Percentiles rank a stretch among this genome's conserved stretches.
Conservation (phyloP, 176 grass and related monocot species). For the Canna indica region DNA sequence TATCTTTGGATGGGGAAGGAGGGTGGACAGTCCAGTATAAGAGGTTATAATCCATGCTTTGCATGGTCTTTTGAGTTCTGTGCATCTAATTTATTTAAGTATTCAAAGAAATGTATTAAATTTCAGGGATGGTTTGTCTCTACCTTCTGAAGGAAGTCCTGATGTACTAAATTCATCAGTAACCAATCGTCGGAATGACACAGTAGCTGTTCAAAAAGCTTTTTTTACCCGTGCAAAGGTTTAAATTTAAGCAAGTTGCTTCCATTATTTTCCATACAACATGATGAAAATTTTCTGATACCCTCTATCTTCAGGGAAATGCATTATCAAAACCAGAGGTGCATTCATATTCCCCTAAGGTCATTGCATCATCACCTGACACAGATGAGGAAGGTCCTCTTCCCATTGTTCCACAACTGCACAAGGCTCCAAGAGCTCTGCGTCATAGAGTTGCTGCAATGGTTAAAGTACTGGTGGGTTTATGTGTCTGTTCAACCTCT, state of each 20-base stretch:
- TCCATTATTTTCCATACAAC: conserved; percentile 1
- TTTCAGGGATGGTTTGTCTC: conserved; percentile 55
- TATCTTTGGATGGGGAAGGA: conserved; percentile 94
- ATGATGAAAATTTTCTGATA: not conserved
- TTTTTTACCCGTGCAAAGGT: conserved; percentile 76
- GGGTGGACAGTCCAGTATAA: conserved; percentile 80
- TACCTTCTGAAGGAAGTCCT: conserved; percentile 43
- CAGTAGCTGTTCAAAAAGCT: conserved; percentile 81
- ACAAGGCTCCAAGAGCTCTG: conserved; percentile 44
- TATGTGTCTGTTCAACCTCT: conserved; percentile 8
- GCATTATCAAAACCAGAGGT: conserved; percentile 49
- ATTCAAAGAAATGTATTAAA: conserved; percentile 18
- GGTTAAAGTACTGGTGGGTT: conserved; percentile 85
- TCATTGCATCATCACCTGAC: conserved; percentile 56
- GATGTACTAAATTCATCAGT: conserved; percentile 41
- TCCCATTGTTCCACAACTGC: conserved; percentile 47
- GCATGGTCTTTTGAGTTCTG: conserved; percentile 14
- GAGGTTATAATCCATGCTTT: conserved; percentile 44
- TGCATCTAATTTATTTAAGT: conserved; percentile 13
- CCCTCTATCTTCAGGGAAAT: conserved; percentile 43
- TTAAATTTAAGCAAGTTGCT: conserved; percentile 7
- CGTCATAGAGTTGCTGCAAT: conserved; percentile 67
- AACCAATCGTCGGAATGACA: conserved; percentile 68
- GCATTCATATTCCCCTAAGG: conserved; percentile 45
- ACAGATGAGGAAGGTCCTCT: conserved; percentile 23